phyloP scores from a whole-genome alignment of 352 stramenopile genomes.

The Phytophthora pinifolia region DNA sequence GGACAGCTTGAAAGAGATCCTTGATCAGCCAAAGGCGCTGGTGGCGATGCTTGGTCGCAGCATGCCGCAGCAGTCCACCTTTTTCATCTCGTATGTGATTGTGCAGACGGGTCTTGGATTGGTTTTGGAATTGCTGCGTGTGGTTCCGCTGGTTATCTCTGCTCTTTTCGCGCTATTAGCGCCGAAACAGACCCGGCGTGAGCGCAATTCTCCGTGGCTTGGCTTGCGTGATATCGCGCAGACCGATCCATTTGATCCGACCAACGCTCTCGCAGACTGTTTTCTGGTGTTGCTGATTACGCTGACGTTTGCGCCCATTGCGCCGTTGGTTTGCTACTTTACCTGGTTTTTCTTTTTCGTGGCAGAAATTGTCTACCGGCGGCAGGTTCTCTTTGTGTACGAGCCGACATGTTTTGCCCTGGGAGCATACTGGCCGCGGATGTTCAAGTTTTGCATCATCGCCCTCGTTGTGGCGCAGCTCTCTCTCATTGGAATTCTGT shows the following conservation, averaged over 20 bases:
- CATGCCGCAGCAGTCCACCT: conserved; percentile 82
- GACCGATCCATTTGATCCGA: conserved; percentile 64
- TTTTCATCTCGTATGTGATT: conserved; percentile 86
- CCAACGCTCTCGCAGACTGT: conserved; percentile 51
- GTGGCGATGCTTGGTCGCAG: conserved; percentile 71
- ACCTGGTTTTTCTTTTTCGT: conserved; percentile 69
- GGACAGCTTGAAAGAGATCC: conserved; percentile 68
- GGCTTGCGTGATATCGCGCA: conserved; percentile 50
- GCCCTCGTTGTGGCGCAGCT: conserved; percentile 73
- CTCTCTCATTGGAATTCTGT: conserved; percentile 77
- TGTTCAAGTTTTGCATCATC: conserved; percentile 78
- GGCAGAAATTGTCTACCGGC: conserved; percentile 69
- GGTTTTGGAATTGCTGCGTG: conserved; percentile 60
- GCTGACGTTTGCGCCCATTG: conserved; percentile 78
- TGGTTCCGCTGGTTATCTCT: conserved; percentile 51
- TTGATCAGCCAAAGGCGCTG: conserved; percentile 68
- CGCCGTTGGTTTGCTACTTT: conserved; percentile 79
- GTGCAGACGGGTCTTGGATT: conserved; percentile 63
- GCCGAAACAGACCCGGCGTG: conserved; percentile 59
- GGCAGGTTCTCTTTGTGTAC: conserved; percentile 76
- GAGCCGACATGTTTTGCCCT: conserved; percentile 50
- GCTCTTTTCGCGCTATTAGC: conserved; percentile 54
- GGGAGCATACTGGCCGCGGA: conserved; percentile 71
- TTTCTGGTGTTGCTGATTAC: conserved; percentile 76
- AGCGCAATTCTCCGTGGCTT: conserved; percentile 57